Evolutionary conservation across 2,329 filamentous ascomycete genomes (phyloP), one percentile per base, ranked within the genome.

Genomic region (Botrytis elliptica): DNA sequence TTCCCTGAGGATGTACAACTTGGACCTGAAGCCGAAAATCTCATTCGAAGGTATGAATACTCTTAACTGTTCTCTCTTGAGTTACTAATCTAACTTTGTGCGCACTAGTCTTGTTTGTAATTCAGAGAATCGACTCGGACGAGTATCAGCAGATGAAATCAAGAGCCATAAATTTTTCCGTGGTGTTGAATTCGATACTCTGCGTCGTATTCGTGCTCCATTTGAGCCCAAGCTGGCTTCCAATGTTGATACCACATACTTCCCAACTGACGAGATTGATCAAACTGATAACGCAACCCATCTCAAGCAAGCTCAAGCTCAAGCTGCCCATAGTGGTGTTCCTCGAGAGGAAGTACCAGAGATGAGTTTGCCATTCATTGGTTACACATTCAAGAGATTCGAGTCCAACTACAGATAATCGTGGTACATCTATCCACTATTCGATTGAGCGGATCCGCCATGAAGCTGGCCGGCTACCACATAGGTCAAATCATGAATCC

Each of bases 341-440:
- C 83, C 83, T 76, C 86, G 88, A 16, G 93, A 95, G 78, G 93
- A 97, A 82, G 91, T 94, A 76, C 94, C 95, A 5, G 95, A 97
- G 84, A 95, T 98, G 90, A 97, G 93, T 84, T 85, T 99, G 84
- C 96, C 96, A 4, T 99, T 97, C 82, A 96, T 97, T 79, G 94
- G 94, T 52, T 97, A 97, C 84, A 97, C 96, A 14, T 99, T 98
- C 87, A 99, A 98, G 89, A 93, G 96, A 75, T 99, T 99, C 79
- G 89, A 91, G 83, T 90, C 90, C 84, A 90, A 90, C 85, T 90
- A 89, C 82, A 86, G 88, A 79, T 90, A 82, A 84, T 25, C 22
- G 49, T 46, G 36, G 3, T 69, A 14, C 20, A 29, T 33, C 69
- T 44, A 76, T 76, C 65, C 73, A 65, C 49, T 64, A 46, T 44